Evolutionary conservation across 768 basidiomycete species (phyloP).

Genomic region (Mycena rebaudengoi): DNA sequence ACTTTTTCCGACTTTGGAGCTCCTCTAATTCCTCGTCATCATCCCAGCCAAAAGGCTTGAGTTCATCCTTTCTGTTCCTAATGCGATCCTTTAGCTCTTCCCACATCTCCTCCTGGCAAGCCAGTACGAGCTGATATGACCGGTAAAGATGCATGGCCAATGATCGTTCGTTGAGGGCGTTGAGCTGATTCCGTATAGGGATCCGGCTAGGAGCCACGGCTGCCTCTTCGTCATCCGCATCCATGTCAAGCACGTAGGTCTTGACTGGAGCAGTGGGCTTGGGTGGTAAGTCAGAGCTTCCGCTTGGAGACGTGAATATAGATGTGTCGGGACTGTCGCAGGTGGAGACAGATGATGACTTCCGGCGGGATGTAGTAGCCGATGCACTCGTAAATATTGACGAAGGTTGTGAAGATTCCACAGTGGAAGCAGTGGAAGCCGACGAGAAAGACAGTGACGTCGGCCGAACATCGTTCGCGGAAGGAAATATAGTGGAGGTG

Average conservation of each 20-base stretch:
- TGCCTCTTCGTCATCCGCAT: constrained; percentile 52
- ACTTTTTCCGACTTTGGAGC: constrained; percentile 62
- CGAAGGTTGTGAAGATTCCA: constrained; percentile 32
- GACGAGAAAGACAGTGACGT: constrained; percentile 64
- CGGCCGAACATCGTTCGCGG: constrained; percentile 47
- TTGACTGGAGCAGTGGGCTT: constrained; percentile 36
- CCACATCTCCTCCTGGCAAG: constrained; percentile 82
- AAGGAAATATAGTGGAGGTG: constrained; percentile 46
- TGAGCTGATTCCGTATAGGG: constrained; percentile 52
- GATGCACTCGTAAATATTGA: constrained; percentile 17
- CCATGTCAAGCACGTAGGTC: constrained; percentile 57
- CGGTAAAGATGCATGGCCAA: constrained; percentile 77
- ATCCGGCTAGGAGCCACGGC: constrained; percentile 43
- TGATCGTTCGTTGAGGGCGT: constrained; percentile 62
- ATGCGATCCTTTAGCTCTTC: constrained; percentile 72
- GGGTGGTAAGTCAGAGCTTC: constrained; percentile 23
- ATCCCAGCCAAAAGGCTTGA: constrained; percentile 74
- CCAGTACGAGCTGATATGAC: constrained; percentile 67
- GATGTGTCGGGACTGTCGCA: constrained; percentile 18
- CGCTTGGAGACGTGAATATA: neutral
- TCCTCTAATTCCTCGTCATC: constrained; percentile 70
- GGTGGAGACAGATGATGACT: constrained; percentile 28
- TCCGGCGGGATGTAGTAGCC: too few species aligned
- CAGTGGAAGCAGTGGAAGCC: constrained; percentile 41
- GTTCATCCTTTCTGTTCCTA: constrained; percentile 61